Evolutionary conservation across 2,329 filamentous ascomycete genomes (phyloP), one percentile per base, ranked within the genome.

Genomic region (Scedosporium dehoogii): DNA sequence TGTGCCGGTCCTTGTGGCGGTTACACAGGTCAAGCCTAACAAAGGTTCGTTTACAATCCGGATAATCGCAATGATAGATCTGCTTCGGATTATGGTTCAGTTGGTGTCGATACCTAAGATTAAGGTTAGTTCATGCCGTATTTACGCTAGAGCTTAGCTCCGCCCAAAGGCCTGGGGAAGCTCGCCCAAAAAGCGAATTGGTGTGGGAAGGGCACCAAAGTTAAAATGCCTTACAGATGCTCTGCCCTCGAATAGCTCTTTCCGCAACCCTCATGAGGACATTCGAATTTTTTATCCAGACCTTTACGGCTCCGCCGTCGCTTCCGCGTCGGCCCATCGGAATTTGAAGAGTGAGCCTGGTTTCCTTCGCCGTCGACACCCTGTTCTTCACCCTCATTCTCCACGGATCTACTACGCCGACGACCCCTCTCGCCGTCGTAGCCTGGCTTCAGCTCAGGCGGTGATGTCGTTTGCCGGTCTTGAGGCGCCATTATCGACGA

Each of bases 181-280:
- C 16, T 48, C n/a, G n/a, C 44, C 44, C 44, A 21, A 18, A 48
- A 18, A 18, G 44, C 18, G 21, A 18, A 18, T 44, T 18, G 44
- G 58, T n/a, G 44, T 6, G 18, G 21, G 33, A 41, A 27, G 25
- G 46, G 44, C 12, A n/a, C 42, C 23, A n/a, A 44, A 53, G 38
- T 12, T 29, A 10, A 53, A 53, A 21, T 18, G 55, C 6, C 81
- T 81, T 84, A 97, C 78, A 99, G 79, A 78, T 99, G 94, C 76
- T 97, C 94, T 7, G 94, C 93, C 72, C 94, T 85, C 27, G 93
- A 97, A 73, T 99, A 99, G 72, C 89, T 96, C 80, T 97, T 99
- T 48, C 91, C 92, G 70, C 94, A 99, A 46, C 89, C 91, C 66
- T 90, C 87, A 64, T 91, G 85, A 4, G 89, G 87, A 72, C 94